Evolutionary conservation across 805 yeast genomes (phyloP).

Genomic region (Hanseniaspora occidentalis): DNA sequence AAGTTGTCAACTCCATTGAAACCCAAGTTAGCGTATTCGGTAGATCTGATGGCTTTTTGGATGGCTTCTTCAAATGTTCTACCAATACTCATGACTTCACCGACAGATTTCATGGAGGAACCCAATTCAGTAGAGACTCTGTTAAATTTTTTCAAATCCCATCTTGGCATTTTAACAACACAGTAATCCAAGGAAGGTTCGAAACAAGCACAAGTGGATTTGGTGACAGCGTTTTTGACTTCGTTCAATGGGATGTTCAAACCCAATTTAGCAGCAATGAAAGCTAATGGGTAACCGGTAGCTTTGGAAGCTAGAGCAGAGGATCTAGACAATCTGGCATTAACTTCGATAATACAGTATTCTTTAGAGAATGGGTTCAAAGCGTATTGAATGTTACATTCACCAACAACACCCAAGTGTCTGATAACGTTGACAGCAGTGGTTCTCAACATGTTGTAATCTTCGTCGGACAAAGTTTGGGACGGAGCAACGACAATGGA

Average conservation of each 20-base stretch:
- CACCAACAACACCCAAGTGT: slow-evolving; percentile 97
- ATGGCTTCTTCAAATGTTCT: slow-evolving; percentile 94
- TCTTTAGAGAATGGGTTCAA: slow-evolving; percentile 92
- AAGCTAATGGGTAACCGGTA: slow-evolving; percentile 96
- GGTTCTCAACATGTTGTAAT: slow-evolving; percentile 92
- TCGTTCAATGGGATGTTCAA: slow-evolving; percentile 91
- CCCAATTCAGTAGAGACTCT: slow-evolving; percentile 91
- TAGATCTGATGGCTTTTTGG: slow-evolving; percentile 94
- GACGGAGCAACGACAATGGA: slow-evolving; percentile 98
- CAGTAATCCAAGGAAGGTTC: slow-evolving; percentile 95
- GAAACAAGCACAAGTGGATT: slow-evolving; percentile 89
- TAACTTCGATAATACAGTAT: slow-evolving; percentile 93
- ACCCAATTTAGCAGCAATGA: slow-evolving; percentile 96
- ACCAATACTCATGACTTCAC: slow-evolving; percentile 99
- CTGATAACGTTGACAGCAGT: slow-evolving; percentile 97
- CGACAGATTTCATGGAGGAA: slow-evolving; percentile 96
- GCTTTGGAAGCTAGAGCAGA: slow-evolving; percentile 98
- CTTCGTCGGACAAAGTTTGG: slow-evolving; percentile 93
- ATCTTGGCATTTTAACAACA: slow-evolving; percentile 95
- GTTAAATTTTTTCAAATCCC: slow-evolving; percentile 94
- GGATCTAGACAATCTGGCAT: slow-evolving; percentile 92
- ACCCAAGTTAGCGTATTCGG: slow-evolving; percentile 92
- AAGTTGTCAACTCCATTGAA: slow-evolving; percentile 73
- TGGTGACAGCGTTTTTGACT: slow-evolving; percentile 91
- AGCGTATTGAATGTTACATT: slow-evolving; percentile 96